A percentile compares a stretch with the other conserved stretches of the same genome.
phyloP scores from a whole-genome alignment of 495 filamentous ascomycete genomes.

The Aspergillus leporis region DNA sequence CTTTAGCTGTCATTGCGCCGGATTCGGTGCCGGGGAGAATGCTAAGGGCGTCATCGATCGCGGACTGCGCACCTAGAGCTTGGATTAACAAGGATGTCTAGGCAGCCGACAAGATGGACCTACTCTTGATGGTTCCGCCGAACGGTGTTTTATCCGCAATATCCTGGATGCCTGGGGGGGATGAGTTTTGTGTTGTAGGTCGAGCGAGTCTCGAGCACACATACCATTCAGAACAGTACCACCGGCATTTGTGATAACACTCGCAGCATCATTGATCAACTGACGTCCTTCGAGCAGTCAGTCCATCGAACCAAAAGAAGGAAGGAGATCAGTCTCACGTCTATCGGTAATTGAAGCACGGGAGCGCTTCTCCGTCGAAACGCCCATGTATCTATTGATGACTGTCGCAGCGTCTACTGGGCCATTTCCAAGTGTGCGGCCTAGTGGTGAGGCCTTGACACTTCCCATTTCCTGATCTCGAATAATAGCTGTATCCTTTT shows the following conservation, averaged over 20 bases:
- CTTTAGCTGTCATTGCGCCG: conserved; percentile 26
- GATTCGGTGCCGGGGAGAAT: conserved; percentile 9
- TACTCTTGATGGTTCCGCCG: conserved; percentile 13
- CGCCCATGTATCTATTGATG: conserved; percentile 3
- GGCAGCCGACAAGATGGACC: background rate
- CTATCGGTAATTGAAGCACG: background rate
- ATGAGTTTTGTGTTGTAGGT: background rate
- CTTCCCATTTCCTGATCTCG: conserved; percentile 40
- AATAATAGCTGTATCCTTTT: conserved; percentile 52
- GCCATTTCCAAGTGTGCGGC: conserved; percentile 56
- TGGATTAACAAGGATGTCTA: background rate
- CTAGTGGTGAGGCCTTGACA: conserved; percentile 51
- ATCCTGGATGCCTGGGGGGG: conserved; percentile 10
- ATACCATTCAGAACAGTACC: conserved; percentile 31
- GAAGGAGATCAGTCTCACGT: background rate
- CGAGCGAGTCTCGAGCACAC: background rate
- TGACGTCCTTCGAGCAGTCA: conserved; percentile 7
- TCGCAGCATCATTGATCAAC: conserved; percentile 14
- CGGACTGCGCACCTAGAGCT: conserved; percentile 8
- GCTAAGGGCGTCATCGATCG: conserved; percentile 16
- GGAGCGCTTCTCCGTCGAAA: background rate
- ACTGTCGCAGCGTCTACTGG: conserved; percentile 43
- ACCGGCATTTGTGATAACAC: conserved; percentile 19
- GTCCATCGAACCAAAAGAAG: background rate
- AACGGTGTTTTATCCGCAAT: conserved; percentile 13